Conservation (phyloP, 768 basidiomycete genomes). For the Kwoniella mangroviensis region DNA sequence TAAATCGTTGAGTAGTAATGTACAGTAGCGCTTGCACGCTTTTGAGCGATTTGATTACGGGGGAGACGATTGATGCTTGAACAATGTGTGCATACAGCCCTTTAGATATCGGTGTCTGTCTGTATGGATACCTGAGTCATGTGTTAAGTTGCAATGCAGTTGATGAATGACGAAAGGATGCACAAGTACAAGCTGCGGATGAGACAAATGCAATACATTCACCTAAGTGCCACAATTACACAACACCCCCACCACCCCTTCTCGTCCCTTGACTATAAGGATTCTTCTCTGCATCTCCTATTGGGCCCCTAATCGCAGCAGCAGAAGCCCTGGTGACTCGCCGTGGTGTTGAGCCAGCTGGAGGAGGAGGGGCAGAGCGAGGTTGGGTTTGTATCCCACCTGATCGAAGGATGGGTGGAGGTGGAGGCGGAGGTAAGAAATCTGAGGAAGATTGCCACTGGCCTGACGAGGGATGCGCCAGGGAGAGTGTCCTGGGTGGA, state of each 20-base stretch:
- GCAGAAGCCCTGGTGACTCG: constrained; percentile 46
- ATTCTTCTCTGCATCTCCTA: constrained; percentile 49
- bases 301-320: constrained; percentile 27
- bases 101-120: too few species aligned
- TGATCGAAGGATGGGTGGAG: constrained; percentile 45
- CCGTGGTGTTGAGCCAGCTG: constrained; percentile 30
- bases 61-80: too few species aligned
- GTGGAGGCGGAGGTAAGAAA: constrained; percentile 54
- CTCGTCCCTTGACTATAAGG: constrained; percentile 46
- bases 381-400: constrained; percentile 37
- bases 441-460: constrained; percentile 51
- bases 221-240: constrained; percentile 23
- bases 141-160: too few species aligned
- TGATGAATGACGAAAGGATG: too few species aligned
- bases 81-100: too few species aligned
- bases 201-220: too few species aligned
- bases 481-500: constrained; percentile 31
- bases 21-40: too few species aligned
- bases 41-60: too few species aligned
- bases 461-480: constrained; percentile 45
- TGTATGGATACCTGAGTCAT: too few species aligned
- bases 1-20: too few species aligned
- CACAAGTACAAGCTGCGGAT: background rate
- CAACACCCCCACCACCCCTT: constrained; percentile 45
- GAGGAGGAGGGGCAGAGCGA: constrained; percentile 19